Percentiles rank a stretch among this genome's conserved stretches.
These are phyloP conservation scores for Aspergillus candidus DNA, from an alignment of 2,329 filamentous ascomycete species.

Conservation along the genomic window DNA sequence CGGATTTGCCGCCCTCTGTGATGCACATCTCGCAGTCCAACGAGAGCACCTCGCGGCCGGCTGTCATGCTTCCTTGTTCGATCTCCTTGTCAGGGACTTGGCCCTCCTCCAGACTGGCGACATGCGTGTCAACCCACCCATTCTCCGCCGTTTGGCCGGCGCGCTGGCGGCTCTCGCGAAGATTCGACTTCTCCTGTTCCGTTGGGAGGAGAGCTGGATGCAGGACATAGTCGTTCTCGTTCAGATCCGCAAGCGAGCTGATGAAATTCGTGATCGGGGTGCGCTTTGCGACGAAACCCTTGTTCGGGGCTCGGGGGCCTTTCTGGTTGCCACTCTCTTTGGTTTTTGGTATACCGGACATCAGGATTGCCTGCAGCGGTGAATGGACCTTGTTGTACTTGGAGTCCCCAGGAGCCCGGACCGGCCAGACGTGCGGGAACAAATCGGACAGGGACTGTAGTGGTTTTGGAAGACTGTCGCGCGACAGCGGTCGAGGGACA, in stretches of 20 bases:
- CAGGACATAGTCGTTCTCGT: conserved; percentile 75
- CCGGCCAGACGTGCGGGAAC: conserved; percentile 83
- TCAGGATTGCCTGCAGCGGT: conserved; percentile 77
- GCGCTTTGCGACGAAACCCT: conserved; percentile 65
- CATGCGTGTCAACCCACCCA: conserved; percentile 78
- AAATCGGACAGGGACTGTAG: conserved; percentile 68
- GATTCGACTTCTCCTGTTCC: conserved; percentile 49
- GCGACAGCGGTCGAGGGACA: conserved; percentile 28
- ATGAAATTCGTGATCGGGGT: conserved; percentile 79
- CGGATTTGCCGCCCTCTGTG: conserved; percentile 70
- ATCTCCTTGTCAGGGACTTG: conserved; percentile 63
- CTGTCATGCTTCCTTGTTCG: conserved; percentile 74
- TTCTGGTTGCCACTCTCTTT: conserved; percentile 59
- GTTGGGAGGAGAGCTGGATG: conserved; percentile 69
- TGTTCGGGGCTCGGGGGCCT: conserved; percentile 55
- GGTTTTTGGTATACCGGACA: conserved; percentile 62
- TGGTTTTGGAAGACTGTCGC: conserved; percentile 38
- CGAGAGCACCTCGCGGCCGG: conserved; percentile 69
- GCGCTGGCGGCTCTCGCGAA: conserved; percentile 49
- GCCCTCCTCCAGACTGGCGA: conserved; percentile 62
- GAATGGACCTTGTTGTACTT: conserved; percentile 77
- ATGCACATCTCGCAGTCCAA: conserved; percentile 98
- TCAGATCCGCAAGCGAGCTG: conserved; percentile 64
- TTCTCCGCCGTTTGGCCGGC: conserved; percentile 45
- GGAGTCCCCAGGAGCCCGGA: conserved; percentile 80